Base-by-base conservation (phyloP, 208 protist genomes). In the Leishmania mexicana region DNA sequence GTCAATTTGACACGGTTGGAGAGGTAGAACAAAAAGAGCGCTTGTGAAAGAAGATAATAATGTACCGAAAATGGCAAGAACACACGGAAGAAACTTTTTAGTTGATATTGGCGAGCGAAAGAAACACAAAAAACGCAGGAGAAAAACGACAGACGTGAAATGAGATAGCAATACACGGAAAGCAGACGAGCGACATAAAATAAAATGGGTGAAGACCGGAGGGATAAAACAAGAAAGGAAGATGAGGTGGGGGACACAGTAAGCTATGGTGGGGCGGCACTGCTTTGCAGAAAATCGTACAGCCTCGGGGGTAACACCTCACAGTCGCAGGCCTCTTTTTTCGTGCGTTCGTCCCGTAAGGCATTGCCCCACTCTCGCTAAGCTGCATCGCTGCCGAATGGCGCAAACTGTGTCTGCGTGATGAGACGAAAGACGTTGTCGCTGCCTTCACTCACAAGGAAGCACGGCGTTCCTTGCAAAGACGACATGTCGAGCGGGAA, bases 361-460 rank as follows among this genome's bases (percentile, higher is more conserved):
- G 42, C 13, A 68, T 8, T 19, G 62, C 62, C 21, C 62, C 31
- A 68, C 62, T 68, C 31, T 68, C 13, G 31, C 62, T 67, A 68
- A n/a, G 21, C 21, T 8, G 70, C 45, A 15, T 81, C 72, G 28
- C 38, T 57, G 31, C 67, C 77, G 45, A 81, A 84, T 1, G 75
- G 76, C 45, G 73, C 45, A 40, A 84, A 81, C 38, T 80, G 79
- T 51, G 75, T 78, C 49, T 84, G 65, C 15, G 87, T 84, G 70
- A 88, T 80, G 62, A 88, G 83, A 31, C 81, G 78, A 19, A 90
- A 86, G 21, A 88, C 76, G 81, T 83, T 88, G 76, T 87, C 84
- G 60, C 72, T 84, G 54, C 84, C 81, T 60, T 88, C 81, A 68
- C 78, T 83, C 71, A 90, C 74, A 51, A 88, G 76, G 71, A 87